These are phyloP conservation scores for Colletotrichum euphorbiae DNA, from an alignment of 2,329 filamentous ascomycete species.

Conservation along the genomic window DNA sequence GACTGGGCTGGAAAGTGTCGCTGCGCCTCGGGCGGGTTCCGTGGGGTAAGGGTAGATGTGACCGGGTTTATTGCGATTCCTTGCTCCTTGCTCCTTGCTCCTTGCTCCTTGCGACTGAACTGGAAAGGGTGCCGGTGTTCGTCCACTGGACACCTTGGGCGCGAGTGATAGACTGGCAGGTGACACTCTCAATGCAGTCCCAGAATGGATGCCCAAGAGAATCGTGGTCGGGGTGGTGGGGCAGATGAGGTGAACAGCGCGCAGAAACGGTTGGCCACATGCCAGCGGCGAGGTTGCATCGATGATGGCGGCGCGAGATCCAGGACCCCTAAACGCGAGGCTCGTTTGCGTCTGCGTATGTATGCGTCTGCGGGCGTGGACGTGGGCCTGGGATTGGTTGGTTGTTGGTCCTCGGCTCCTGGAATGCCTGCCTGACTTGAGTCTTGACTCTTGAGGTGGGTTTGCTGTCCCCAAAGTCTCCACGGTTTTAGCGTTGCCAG, in stretches of 20 bases:
- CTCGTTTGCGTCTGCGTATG: conserved; percentile 8
- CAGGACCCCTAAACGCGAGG: conserved; percentile 32
- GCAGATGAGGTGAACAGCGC: background rate
- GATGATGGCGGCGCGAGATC: background rate
- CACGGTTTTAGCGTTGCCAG: background rate
- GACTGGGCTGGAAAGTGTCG: background rate
- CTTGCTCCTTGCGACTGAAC: too few species aligned
- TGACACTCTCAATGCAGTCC: conserved; percentile 9
- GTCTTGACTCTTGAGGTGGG: too few species aligned
- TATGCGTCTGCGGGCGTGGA: background rate
- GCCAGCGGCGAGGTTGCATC: conserved; percentile 2
- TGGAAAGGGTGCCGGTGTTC: too few species aligned
- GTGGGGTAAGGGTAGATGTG: background rate
- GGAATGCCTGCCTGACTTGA: too few species aligned
- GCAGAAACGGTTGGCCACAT: conserved; percentile 10
- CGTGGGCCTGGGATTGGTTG: background rate
- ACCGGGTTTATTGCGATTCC: background rate
- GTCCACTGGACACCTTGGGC: conserved; percentile 13
- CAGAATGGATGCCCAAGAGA: conserved; percentile 6
- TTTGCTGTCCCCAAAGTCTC: background rate
- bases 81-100: too few species aligned
- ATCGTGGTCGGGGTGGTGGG: background rate
- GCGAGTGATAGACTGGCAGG: conserved; percentile 10
- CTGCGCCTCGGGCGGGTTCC: conserved; percentile 36
- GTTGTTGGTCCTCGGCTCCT: background rate